These are phyloP conservation scores for Trypanosoma boissoni DNA, from an alignment of 208 protist genomes.

Conservation along the genomic window DNA sequence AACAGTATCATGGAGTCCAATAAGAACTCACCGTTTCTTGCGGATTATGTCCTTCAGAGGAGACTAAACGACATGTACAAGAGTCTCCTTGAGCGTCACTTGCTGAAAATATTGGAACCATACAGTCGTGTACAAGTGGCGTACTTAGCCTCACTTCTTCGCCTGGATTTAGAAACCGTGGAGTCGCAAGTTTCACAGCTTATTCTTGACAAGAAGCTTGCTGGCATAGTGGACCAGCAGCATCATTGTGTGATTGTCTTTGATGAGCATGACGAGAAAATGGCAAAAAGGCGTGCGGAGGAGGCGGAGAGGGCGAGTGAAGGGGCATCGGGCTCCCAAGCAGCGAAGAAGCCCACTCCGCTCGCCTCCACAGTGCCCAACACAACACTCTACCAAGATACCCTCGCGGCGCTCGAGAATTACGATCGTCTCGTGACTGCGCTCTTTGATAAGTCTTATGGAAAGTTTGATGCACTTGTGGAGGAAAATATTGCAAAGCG, in stretches of 20 bases:
- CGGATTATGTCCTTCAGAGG: conserved; percentile 88
- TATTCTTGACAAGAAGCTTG: conserved; percentile 98
- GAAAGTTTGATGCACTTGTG: conserved; percentile 83
- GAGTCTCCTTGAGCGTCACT: conserved; percentile 94
- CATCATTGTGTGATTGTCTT: conserved; percentile 92
- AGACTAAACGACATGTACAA: conserved; percentile 96
- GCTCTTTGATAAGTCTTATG: conserved; percentile 83
- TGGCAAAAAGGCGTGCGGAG: conserved; percentile 19
- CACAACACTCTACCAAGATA: conserved; percentile 77
- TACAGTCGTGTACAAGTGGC: conserved; percentile 96
- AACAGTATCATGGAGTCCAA: conserved; percentile 66
- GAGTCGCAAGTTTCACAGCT: conserved; percentile 96
- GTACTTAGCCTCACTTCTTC: conserved; percentile 92
- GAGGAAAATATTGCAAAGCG: conserved; percentile 77
- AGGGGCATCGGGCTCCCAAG: neutral
- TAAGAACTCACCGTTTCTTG: conserved; percentile 52
- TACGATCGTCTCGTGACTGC: conserved; percentile 85
- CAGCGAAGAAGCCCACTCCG: conserved; percentile 10
- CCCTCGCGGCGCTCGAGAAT: conserved; percentile 56
- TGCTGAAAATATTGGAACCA: conserved; percentile 95
- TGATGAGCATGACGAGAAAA: conserved; percentile 58
- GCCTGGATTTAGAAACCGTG: conserved; percentile 72
- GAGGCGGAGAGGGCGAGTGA: conserved; percentile 17
- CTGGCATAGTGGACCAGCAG: conserved; percentile 91
- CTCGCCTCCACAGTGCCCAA: neutral